Evolutionary conservation across 129 eudicot species (phyloP).

Genomic region (Saposhnikovia divaricata): DNA sequence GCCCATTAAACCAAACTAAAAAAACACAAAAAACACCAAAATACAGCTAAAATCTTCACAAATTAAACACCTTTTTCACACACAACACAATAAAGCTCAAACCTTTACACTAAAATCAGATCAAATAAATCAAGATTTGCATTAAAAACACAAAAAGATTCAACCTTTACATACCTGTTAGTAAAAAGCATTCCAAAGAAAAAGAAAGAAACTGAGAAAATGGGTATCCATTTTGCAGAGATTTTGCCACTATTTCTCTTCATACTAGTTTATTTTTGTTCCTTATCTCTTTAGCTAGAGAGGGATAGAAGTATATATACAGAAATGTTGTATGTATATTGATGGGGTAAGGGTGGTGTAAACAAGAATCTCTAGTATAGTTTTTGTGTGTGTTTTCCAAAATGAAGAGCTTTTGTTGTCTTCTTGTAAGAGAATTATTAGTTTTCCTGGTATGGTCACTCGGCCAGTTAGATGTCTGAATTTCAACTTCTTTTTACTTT

Average conservation of each 20-base stretch:
- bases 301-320: not conserved
- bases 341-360: slow-evolving; percentile 7
- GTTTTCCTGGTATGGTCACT: not conserved
- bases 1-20: not conserved
- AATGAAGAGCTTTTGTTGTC: slow-evolving; percentile 6
- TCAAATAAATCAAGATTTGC: not conserved
- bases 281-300: not conserved
- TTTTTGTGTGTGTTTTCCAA: not conserved
- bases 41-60: not conserved
- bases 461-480: not conserved
- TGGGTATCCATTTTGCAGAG: slow-evolving; percentile 72
- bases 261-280: slow-evolving; percentile 14
- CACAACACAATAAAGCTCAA: not conserved
- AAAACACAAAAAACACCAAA: not conserved
- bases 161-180: slow-evolving; percentile 38
- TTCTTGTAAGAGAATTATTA: not conserved
- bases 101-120: slow-evolving; percentile 1
- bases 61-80: not conserved
- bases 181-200: slow-evolving; percentile 70
- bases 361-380: slow-evolving; percentile 3
- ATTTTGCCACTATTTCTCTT: slow-evolving; percentile 54
- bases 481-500: not conserved
- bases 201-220: slow-evolving; percentile 66
- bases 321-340: not conserved
- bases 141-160: not conserved